phyloP scores from a whole-genome alignment of 306 rosid species.

The Boehmeria nivea region DNA sequence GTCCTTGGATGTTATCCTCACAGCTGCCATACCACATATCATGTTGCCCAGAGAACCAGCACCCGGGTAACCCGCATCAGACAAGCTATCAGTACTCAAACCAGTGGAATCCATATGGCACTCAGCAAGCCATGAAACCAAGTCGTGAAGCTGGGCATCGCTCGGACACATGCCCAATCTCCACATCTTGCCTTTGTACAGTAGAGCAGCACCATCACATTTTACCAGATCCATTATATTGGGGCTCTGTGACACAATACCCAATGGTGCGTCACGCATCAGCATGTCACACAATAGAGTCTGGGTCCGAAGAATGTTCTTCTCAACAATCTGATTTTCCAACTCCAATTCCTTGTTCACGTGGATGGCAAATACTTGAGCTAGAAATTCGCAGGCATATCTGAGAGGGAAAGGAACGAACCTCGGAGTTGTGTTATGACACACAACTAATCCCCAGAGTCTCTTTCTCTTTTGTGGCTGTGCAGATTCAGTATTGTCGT shows the following conservation, averaged over 20 bases:
- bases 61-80: conserved; percentile 81
- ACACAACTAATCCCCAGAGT: conserved; percentile 95
- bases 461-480: conserved; percentile 76
- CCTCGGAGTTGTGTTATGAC: conserved; percentile 87
- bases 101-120: conserved; percentile 89
- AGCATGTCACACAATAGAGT: conserved; percentile 92
- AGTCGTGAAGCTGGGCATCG: conserved; percentile 68
- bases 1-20: conserved; percentile 66
- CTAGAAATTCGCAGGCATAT: conserved; percentile 93
- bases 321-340: conserved; percentile 76
- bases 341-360: conserved; percentile 86
- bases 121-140: conserved; percentile 63
- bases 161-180: conserved; percentile 67
- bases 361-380: conserved; percentile 95
- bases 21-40: conserved; percentile 95
- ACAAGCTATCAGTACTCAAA: conserved; percentile 90
- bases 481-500: conserved; percentile 43
- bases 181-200: conserved; percentile 70
- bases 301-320: conserved; percentile 84
- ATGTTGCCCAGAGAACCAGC: conserved; percentile 59
- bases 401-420: conserved; percentile 96
- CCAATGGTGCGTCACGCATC: conserved; percentile 89
- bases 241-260: conserved; percentile 83
- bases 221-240: conserved; percentile 93
- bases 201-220: conserved; percentile 88